Evolutionary conservation across 2,329 filamentous ascomycete species (phyloP).

Genomic region (Hypoxylon sp.): DNA sequence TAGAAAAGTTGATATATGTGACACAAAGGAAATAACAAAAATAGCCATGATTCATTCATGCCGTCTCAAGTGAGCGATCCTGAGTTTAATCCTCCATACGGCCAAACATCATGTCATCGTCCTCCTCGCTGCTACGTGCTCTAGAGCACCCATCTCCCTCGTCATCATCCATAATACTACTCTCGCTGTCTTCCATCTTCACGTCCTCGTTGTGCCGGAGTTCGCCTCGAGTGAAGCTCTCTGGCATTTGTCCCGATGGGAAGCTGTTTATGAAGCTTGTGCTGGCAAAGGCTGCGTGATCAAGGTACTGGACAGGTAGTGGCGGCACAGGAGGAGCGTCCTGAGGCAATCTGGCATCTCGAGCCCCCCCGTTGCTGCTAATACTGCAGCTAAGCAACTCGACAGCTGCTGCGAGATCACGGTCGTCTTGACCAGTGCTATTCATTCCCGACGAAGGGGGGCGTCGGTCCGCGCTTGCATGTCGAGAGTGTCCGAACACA

Average conservation of each 20-base stretch:
- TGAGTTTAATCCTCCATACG: slow-evolving; percentile 87
- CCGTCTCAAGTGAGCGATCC: slow-evolving; percentile 39
- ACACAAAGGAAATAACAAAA: slow-evolving; percentile 66
- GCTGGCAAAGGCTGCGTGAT: slow-evolving; percentile 71
- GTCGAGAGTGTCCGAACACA: slow-evolving; percentile 73
- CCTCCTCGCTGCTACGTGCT: slow-evolving; percentile 80
- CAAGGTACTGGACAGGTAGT: slow-evolving; percentile 84
- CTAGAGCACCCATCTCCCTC: slow-evolving; percentile 73
- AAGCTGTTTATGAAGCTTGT: slow-evolving; percentile 76
- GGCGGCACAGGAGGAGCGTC: slow-evolving; percentile 91
- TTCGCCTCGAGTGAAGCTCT: slow-evolving; percentile 76
- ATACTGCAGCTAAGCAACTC: slow-evolving; percentile 93
- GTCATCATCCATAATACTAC: slow-evolving; percentile 75
- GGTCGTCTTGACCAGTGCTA: slow-evolving; percentile 83
- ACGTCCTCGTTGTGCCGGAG: slow-evolving; percentile 70
- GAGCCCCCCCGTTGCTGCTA: slow-evolving; percentile 79
- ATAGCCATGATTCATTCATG: slow-evolving; percentile 54
- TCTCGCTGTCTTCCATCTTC: slow-evolving; percentile 77
- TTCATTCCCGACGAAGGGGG: slow-evolving; percentile 85
- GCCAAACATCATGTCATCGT: slow-evolving; percentile 96
- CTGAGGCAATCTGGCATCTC: slow-evolving; percentile 73
- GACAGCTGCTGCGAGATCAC: slow-evolving; percentile 89
- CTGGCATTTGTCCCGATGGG: slow-evolving; percentile 69
- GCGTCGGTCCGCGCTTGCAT: slow-evolving; percentile 81
- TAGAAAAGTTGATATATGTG: slow-evolving; percentile 61